Percentiles rank a stretch among this genome's conserved stretches.
These are phyloP conservation scores for Exophiala oligosperma DNA, from an alignment of 2,329 filamentous ascomycete species.

Conservation along the genomic window DNA sequence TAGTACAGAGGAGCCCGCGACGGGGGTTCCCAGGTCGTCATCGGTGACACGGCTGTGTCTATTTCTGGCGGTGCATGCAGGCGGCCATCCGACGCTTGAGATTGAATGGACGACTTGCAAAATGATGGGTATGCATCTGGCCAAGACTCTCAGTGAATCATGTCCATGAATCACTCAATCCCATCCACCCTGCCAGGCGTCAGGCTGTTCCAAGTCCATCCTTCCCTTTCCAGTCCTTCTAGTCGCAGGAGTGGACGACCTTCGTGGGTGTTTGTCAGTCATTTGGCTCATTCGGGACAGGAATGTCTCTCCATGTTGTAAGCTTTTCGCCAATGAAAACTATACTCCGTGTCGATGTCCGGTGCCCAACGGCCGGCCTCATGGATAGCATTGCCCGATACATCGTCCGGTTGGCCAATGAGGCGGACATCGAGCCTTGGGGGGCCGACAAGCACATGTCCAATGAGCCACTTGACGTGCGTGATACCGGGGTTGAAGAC, in stretches of 20 bases:
- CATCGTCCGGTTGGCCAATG: slow-evolving; percentile 16
- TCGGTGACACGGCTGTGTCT: slow-evolving; percentile 19
- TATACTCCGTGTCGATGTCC: slow-evolving; percentile 4
- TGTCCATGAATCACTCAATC: too few species aligned
- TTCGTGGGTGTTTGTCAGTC: not conserved
- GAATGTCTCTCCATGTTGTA: slow-evolving; percentile 23
- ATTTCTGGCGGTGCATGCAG: slow-evolving; percentile 22
- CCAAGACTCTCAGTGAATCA: not conserved
- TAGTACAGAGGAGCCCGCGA: slow-evolving; percentile 17
- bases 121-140: not conserved
- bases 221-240: not conserved
- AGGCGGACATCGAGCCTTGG: slow-evolving; percentile 10
- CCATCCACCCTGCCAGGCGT: too few species aligned
- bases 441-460: not conserved
- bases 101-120: slow-evolving; percentile 19
- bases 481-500: slow-evolving; percentile 12
- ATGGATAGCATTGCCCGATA: slow-evolving; percentile 15
- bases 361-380: slow-evolving; percentile 16
- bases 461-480: slow-evolving; percentile 8
- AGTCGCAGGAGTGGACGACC: too few species aligned
- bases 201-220: not conserved
- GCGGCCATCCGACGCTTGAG: slow-evolving; percentile 11
- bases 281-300: slow-evolving; percentile 11
- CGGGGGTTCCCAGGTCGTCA: slow-evolving; percentile 25
- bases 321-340: slow-evolving; percentile 17